Conservation (phyloP, 225 moss, liverwort and hornwort species). For the Sphagnum contortum region DNA sequence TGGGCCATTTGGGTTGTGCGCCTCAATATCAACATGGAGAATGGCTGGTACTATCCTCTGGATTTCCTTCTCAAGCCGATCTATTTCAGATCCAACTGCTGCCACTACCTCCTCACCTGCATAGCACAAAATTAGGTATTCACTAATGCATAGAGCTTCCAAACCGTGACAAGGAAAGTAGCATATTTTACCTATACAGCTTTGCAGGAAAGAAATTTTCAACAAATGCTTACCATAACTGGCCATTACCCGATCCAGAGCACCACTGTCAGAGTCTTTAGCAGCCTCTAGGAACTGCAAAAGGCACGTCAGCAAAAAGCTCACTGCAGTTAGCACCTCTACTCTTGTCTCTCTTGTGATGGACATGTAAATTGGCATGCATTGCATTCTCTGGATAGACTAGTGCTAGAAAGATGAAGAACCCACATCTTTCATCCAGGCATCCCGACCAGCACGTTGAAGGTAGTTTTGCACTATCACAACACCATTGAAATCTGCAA, state of each 20-base stretch:
- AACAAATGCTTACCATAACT: conserved; percentile 58
- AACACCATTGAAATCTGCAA: conserved; percentile 91
- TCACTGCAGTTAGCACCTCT: too few relatives aligned
- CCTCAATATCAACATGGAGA: conserved; percentile 96
- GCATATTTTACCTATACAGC: not conserved
- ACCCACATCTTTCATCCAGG: conserved; percentile 80
- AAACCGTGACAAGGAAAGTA: not conserved
- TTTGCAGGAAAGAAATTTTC: not conserved
- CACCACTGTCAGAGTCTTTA: conserved; percentile 62
- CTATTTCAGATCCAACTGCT: conserved; percentile 91
- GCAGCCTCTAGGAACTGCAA: conserved; percentile 85
- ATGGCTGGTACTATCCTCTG: conserved; percentile 87
- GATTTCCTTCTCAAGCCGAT: conserved; percentile 95
- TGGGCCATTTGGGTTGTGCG: conserved; percentile 96
- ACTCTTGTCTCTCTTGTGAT: too few relatives aligned
- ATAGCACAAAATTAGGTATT: not conserved
- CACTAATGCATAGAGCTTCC: not conserved
- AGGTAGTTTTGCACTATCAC: conserved; percentile 95
- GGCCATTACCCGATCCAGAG: conserved; percentile 82
- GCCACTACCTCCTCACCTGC: conserved; percentile 98
- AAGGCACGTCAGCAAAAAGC: not conserved
- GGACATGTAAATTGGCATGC: too few relatives aligned
- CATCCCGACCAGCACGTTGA: conserved; percentile 72
- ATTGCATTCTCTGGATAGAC: not conserved
- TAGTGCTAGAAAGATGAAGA: not conserved